Conservation (phyloP, 1,284 basidiomycete species). For the Athelia sp. region DNA sequence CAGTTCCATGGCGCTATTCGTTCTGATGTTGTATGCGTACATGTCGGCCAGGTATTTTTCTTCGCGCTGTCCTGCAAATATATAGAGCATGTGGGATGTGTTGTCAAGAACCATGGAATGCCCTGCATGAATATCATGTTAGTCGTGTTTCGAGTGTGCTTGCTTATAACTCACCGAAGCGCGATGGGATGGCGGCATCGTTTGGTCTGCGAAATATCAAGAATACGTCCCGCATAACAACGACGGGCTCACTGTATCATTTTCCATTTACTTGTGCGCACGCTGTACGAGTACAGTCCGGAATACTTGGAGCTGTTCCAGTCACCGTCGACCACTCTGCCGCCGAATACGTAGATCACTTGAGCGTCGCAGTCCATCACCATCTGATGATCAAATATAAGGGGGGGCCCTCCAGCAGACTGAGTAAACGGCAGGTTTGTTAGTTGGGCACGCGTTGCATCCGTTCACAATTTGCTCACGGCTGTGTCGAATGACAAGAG, state of each 20-base stretch:
- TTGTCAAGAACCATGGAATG: conserved; percentile 78
- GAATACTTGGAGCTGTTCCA: conserved; percentile 55
- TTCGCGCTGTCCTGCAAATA: conserved; percentile 67
- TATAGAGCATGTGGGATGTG: conserved; percentile 48
- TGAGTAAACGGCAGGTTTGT: conserved; percentile 21
- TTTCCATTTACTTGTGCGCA: conserved; percentile 59
- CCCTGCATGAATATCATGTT: conserved; percentile 29
- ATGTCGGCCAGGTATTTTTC: conserved; percentile 67
- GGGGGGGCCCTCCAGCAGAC: conserved; percentile 64
- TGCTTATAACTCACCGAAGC: conserved; percentile 43
- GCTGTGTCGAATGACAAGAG: conserved; percentile 57
- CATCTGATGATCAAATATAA: conserved; percentile 82
- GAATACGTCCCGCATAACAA: conserved; percentile 3
- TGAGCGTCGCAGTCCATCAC: conserved; percentile 69
- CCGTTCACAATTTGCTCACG: conserved; percentile 47
- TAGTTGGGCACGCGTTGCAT: too few species aligned
- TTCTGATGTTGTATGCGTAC: conserved; percentile 63
- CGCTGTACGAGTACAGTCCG: conserved; percentile 66
- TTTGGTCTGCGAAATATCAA: conserved; percentile 22
- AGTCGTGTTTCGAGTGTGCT: conserved; percentile 4
- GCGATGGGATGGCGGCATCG: conserved; percentile 35
- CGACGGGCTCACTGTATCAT: conserved; percentile 51
- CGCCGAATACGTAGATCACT: conserved; percentile 76
- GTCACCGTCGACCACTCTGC: conserved; percentile 64
- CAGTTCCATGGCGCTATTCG: conserved; percentile 53